Percentiles rank a stretch among this genome's conserved stretches.
These are phyloP conservation scores for Bolboschoenus planiculmis DNA, from an alignment of 176 grass and related monocot species.

Conservation along the genomic window DNA sequence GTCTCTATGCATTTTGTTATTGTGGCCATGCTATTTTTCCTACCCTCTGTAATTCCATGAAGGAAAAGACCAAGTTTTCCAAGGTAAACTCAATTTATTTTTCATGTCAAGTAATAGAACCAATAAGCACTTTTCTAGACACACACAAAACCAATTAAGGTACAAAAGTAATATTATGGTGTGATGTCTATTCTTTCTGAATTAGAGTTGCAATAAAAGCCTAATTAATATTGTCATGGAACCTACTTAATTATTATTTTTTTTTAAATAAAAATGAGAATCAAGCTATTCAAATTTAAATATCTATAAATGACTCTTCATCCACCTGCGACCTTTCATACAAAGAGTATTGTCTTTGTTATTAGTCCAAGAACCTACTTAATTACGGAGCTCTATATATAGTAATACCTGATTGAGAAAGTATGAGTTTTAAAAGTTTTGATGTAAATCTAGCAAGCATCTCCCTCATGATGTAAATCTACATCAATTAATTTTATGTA, in stretches of 20 bases:
- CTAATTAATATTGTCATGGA: neutral
- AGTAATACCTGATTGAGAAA: neutral
- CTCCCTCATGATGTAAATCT: neutral
- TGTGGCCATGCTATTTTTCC: constrained; percentile 81
- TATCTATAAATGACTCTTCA: too few species aligned
- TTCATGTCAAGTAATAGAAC: neutral
- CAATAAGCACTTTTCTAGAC: neutral
- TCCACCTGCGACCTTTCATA: too few species aligned
- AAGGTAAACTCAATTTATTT: constrained; percentile 31
- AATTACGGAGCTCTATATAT: too few species aligned
- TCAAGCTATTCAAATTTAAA: too few species aligned
- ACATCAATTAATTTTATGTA: neutral
- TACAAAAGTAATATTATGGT: neutral
- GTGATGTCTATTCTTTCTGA: neutral
- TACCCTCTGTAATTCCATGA: constrained; percentile 69
- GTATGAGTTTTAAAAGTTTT: neutral
- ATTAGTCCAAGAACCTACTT: neutral
- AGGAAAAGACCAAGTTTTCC: constrained; percentile 55
- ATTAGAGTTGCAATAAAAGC: neutral
- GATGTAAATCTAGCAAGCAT: neutral
- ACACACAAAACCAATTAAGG: neutral
- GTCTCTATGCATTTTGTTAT: constrained; percentile 77
- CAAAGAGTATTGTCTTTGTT: too few species aligned
- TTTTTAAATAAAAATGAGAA: too few species aligned
- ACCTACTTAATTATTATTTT: neutral